Conservation (phyloP, 176 grass and related monocot genomes). For the Chloris gayana region DNA sequence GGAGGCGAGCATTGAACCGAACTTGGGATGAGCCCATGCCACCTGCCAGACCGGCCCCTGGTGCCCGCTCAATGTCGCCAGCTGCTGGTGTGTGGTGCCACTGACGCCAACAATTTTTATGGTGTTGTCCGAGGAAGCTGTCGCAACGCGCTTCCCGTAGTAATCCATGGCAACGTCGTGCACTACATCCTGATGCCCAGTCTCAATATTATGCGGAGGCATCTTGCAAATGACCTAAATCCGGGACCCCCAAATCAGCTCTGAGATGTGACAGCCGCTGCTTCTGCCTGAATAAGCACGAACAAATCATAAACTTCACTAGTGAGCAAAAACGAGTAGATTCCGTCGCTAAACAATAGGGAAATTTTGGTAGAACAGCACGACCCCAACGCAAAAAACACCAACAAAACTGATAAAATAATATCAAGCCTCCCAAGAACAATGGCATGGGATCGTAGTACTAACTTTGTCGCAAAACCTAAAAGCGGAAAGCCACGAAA, state of each 20-base stretch:
- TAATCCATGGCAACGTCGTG: conserved; percentile 76
- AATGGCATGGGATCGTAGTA: neutral
- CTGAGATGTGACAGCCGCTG: no score
- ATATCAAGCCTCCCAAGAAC: neutral
- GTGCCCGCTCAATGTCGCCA: conserved; percentile 72
- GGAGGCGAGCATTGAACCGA: conserved; percentile 75
- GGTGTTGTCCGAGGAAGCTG: conserved; percentile 66
- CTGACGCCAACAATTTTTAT: conserved; percentile 78
- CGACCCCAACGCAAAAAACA: neutral
- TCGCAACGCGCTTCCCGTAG: conserved; percentile 76
- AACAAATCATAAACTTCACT: no score
- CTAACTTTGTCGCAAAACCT: neutral
- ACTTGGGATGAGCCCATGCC: conserved; percentile 75
- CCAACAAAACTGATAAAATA: neutral
- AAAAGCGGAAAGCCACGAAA: neutral
- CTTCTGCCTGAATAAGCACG: no score
- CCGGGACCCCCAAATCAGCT: no score
- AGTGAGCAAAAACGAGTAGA: neutral
- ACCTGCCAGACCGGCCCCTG: conserved; percentile 79
- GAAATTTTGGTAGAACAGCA: neutral
- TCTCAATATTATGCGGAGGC: conserved; percentile 74
- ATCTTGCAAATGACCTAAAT: conserved; percentile 34
- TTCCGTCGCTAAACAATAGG: neutral
- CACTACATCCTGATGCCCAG: conserved; percentile 69
- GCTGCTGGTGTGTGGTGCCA: conserved; percentile 62